Evolutionary conservation across 257 asterid genomes (phyloP).

Genomic region (Dorcoceras hygrometricum): DNA sequence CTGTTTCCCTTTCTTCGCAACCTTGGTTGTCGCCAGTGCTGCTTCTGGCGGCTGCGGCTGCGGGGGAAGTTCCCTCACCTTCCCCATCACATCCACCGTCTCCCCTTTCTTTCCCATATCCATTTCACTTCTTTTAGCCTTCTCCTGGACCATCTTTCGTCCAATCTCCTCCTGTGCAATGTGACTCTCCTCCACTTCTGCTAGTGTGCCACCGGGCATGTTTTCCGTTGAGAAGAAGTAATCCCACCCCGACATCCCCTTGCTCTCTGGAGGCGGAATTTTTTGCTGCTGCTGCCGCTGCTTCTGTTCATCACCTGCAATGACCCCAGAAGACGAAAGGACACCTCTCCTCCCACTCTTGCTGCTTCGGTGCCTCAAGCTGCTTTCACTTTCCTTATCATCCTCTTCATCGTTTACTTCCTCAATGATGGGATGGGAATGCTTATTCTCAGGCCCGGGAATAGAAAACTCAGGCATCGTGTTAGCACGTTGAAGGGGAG

Average conservation of each 20-base stretch:
- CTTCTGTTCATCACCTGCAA: slow-evolving; percentile 37
- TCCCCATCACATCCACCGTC: slow-evolving; percentile 40
- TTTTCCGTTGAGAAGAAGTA: slow-evolving; percentile 58
- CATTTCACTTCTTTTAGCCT: slow-evolving; percentile 44
- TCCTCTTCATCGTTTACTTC: slow-evolving; percentile 71
- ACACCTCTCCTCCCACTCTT: slow-evolving; percentile 44
- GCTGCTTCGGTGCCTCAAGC: slow-evolving; percentile 59
- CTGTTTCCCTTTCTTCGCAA: slow-evolving; percentile 57
- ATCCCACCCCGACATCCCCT: slow-evolving; percentile 54
- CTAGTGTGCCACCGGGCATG: slow-evolving; percentile 60
- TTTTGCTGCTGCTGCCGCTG: slow-evolving; percentile 25
- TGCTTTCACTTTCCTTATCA: slow-evolving; percentile 38
- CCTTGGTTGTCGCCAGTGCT: slow-evolving; percentile 39
- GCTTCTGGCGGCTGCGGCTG: slow-evolving; percentile 63
- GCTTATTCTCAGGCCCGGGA: slow-evolving; percentile 42
- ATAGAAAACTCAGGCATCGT: slow-evolving; percentile 76
- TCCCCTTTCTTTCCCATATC: slow-evolving; percentile 45
- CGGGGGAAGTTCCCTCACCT: slow-evolving; percentile 48
- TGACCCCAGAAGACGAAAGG: slow-evolving; percentile 31
- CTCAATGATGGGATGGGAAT: slow-evolving; percentile 59
- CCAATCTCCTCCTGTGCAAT: slow-evolving; percentile 55
- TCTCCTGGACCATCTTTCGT: slow-evolving; percentile 51
- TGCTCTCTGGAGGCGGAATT: slow-evolving; percentile 45
- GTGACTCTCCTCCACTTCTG: slow-evolving; percentile 57
- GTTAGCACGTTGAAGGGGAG: slow-evolving; percentile 79